These are phyloP conservation scores for Salvia sclarea DNA, from an alignment of 305 asterid species.

Conservation along the genomic window DNA sequence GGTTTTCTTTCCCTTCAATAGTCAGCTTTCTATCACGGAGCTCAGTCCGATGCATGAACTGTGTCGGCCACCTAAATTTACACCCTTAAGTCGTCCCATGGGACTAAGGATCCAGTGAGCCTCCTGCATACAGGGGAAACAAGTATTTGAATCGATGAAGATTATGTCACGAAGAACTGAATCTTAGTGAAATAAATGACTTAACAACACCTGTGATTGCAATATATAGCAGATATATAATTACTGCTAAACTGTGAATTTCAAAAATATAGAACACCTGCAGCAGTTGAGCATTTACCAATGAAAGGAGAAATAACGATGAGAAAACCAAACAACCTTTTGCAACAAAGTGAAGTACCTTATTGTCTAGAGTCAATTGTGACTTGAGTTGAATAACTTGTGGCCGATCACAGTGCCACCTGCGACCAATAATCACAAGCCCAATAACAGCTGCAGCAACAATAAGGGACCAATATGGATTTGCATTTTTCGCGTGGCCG, in stretches of 20 bases:
- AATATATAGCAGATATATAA: background rate
- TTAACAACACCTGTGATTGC: background rate
- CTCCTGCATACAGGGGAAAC: conserved; percentile 36
- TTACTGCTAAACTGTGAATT: conserved; percentile 1
- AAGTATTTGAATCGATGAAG: background rate
- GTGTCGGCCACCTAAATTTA: conserved; percentile 33
- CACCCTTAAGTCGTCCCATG: conserved; percentile 44
- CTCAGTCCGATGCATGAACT: conserved; percentile 36
- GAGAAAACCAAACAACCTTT: background rate
- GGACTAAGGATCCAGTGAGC: conserved; percentile 44
- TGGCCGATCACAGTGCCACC: conserved; percentile 57
- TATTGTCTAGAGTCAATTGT: conserved; percentile 41
- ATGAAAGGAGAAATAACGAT: too few relatives aligned
- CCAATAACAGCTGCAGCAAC: conserved; percentile 67
- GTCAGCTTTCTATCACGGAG: conserved; percentile 33
- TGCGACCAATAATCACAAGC: conserved; percentile 57
- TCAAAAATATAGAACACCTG: conserved; percentile 11
- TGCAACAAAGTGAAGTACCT: conserved; percentile 38
- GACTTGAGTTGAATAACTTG: conserved; percentile 49
- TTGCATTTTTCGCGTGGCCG: conserved; percentile 51
- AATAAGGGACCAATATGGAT: conserved; percentile 57
- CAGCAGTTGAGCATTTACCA: background rate
- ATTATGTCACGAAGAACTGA: background rate
- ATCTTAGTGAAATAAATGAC: background rate
- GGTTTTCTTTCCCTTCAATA: conserved; percentile 2